Evolutionary conservation across 1,284 basidiomycete genomes (phyloP).

Genomic region (Apiotrichum sp.): DNA sequence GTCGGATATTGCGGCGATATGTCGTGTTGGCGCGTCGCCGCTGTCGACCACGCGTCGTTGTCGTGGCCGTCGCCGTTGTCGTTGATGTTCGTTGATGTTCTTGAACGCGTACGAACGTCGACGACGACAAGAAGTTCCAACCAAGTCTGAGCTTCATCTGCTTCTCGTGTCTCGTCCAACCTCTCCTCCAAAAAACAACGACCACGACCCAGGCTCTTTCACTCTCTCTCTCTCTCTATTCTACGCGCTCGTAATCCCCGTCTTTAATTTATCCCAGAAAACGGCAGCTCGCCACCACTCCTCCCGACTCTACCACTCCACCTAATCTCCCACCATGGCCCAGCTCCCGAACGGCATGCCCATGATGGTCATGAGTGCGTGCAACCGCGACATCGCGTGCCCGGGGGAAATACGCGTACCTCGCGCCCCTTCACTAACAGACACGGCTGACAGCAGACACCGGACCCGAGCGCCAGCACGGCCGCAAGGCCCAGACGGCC

Average conservation of each 20-base stretch:
- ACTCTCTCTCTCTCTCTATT: too few species aligned
- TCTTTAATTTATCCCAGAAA: too few species aligned
- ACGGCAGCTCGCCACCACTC: too few species aligned
- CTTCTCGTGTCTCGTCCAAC: too few species aligned
- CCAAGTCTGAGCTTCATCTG: not conserved
- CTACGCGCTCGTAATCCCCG: too few species aligned
- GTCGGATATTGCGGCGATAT: not conserved
- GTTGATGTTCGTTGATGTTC: slow-evolving; percentile 8
- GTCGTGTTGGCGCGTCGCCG: not conserved
- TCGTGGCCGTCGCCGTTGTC: not conserved
- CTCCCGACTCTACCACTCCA: too few species aligned
- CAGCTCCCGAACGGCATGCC: slow-evolving; percentile 35
- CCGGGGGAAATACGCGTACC: too few species aligned
- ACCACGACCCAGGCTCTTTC: not conserved
- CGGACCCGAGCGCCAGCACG: slow-evolving; percentile 85
- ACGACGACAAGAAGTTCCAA: not conserved
- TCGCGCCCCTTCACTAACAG: too few species aligned
- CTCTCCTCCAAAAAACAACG: too few species aligned
- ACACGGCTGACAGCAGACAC: slow-evolving; percentile 58
- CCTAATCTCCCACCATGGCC: not conserved
- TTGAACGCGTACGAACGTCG: too few species aligned
- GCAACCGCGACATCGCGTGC: not conserved
- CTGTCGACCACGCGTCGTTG: slow-evolving; percentile 3
- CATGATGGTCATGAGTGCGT: slow-evolving; percentile 52
- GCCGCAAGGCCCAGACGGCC: slow-evolving; percentile 91